Percentiles rank a stretch among this genome's conserved stretches.
These are phyloP conservation scores for Kwoniella sp. DNA, from an alignment of 768 basidiomycete species.

Conservation along the genomic window DNA sequence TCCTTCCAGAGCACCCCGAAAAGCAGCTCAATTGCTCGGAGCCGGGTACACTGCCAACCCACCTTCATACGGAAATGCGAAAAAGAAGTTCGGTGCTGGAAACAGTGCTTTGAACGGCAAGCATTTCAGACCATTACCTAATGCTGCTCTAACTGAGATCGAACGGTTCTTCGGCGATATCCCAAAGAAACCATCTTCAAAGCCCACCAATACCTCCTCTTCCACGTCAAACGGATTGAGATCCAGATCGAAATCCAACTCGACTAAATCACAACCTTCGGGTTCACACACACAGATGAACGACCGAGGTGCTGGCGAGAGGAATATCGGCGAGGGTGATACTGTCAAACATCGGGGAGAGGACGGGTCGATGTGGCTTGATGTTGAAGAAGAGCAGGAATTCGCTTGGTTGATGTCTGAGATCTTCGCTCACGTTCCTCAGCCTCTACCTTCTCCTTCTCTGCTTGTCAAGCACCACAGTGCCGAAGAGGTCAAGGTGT, in stretches of 20 bases:
- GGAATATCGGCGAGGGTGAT: slow-evolving; percentile 24
- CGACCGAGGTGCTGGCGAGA: slow-evolving; percentile 11
- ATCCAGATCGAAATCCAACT: slow-evolving; percentile 3
- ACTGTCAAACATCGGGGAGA: slow-evolving; percentile 24
- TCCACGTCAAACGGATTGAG: background rate
- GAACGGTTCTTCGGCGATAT: slow-evolving; percentile 46
- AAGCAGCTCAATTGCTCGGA: slow-evolving; percentile 44
- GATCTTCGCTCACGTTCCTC: slow-evolving; percentile 6
- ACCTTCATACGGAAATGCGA: background rate
- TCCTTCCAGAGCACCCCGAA: slow-evolving; percentile 42
- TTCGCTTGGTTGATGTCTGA: slow-evolving; percentile 51
- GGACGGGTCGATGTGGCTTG: slow-evolving; percentile 45
- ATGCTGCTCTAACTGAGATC: slow-evolving; percentile 35
- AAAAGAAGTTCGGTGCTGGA: background rate
- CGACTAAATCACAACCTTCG: background rate
- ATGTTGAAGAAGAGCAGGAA: slow-evolving; percentile 49
- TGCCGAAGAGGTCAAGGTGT: background rate
- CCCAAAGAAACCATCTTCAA: slow-evolving; percentile 19
- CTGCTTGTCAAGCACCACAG: background rate
- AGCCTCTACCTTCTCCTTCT: slow-evolving; percentile 12
- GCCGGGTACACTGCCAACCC: slow-evolving; percentile 6
- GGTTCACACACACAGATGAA: background rate
- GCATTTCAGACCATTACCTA: slow-evolving; percentile 39
- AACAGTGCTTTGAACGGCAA: slow-evolving; percentile 11
- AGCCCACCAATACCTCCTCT: background rate